Conservation (phyloP, 768 basidiomycete species). For the Russula virescens region DNA sequence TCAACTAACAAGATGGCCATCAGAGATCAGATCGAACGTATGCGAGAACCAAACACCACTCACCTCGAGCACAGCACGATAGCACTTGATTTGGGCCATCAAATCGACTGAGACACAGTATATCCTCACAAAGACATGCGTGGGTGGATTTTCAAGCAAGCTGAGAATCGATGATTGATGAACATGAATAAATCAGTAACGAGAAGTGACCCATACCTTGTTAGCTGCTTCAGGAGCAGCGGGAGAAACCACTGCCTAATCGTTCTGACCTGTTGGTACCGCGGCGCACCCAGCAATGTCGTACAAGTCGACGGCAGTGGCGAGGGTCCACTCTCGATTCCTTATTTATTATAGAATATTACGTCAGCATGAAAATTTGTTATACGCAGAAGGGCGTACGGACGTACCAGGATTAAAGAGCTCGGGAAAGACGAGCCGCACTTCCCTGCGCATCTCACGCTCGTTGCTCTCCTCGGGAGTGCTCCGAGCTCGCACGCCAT, state of each 20-base stretch:
- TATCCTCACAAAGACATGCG: conserved; percentile 39
- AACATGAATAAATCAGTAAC: background rate
- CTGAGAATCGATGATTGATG: background rate
- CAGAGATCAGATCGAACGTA: background rate
- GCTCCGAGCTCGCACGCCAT: conserved; percentile 62
- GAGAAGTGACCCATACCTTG: conserved; percentile 35
- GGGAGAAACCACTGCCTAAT: conserved; percentile 75
- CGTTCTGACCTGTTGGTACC: conserved; percentile 69
- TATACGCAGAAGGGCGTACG: background rate
- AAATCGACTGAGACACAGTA: conserved; percentile 56
- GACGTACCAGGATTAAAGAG: conserved; percentile 40
- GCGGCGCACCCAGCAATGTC: conserved; percentile 47
- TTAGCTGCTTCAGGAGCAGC: conserved; percentile 48
- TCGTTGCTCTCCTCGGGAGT: conserved; percentile 69
- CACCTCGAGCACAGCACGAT: conserved; percentile 65
- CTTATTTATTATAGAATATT: background rate
- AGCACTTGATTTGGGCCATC: conserved; percentile 57
- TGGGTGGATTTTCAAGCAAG: conserved; percentile 7
- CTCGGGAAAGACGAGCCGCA: conserved; percentile 57
- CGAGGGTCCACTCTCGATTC: background rate
- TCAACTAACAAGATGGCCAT: conserved; percentile 29
- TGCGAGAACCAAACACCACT: conserved; percentile 16
- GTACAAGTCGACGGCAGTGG: conserved; percentile 38
- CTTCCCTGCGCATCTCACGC: conserved; percentile 63
- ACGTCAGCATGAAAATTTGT: background rate